Evolutionary conservation across 2,329 filamentous ascomycete genomes (phyloP).

Genomic region (Trichophyton mentagrophytes): DNA sequence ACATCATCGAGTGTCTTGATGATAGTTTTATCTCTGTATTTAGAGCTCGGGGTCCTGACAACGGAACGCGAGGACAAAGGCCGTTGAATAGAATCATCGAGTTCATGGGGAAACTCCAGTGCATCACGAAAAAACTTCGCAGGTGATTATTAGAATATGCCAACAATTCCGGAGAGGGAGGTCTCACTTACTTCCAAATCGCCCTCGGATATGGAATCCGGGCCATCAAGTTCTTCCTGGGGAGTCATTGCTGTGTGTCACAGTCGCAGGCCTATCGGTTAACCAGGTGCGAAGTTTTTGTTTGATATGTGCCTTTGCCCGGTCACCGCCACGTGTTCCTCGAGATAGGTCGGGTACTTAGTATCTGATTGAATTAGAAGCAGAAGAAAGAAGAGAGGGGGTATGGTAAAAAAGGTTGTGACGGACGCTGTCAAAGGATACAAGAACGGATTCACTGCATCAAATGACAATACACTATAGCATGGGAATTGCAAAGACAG

Average conservation of each 20-base stretch:
- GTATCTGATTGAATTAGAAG: not conserved
- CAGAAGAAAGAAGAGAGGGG: not conserved
- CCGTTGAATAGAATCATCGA: slow-evolving; percentile 4
- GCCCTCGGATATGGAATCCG: not conserved
- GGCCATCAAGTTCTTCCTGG: not conserved
- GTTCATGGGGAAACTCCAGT: not conserved
- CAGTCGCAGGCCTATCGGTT: not conserved
- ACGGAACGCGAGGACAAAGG: slow-evolving; percentile 10
- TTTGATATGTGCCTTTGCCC: not conserved
- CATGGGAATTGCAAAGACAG: not conserved
- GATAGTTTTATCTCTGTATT: slow-evolving; percentile 6
- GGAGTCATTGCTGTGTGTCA: not conserved
- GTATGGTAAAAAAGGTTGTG: not conserved
- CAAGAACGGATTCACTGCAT: not conserved
- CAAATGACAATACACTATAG: not conserved
- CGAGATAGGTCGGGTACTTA: not conserved
- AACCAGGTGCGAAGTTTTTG: not conserved
- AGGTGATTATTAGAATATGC: not conserved
- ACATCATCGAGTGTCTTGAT: not conserved
- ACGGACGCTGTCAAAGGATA: not conserved
- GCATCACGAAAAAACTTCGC: not conserved
- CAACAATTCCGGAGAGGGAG: not conserved
- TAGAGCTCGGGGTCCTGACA: slow-evolving; percentile 11
- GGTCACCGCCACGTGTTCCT: not conserved
- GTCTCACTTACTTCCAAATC: not conserved